Evolutionary conservation across 495 filamentous ascomycete species (phyloP), one percentile per base, ranked within the genome.

Genomic region (Penicillium nucicola): DNA sequence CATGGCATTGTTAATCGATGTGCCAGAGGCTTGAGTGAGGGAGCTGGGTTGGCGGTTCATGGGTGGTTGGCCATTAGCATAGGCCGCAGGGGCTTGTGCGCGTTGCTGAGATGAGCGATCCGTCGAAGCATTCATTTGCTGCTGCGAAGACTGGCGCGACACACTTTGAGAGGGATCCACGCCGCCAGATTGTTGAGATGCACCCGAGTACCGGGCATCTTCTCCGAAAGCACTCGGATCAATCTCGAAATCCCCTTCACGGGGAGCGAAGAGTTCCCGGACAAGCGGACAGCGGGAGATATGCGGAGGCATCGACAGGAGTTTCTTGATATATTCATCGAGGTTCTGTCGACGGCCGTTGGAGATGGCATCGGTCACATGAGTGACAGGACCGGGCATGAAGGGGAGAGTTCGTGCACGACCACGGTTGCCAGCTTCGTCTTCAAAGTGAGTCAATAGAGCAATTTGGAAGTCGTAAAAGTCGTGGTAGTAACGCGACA

Each of bases 401-500:
- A 92, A 98, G n/a, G 93, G 93, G 6, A 98, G 67, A 13, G 87
- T 88, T 25, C 93, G 84, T 45, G 86, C 83, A 55, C 85, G 84
- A 34, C 82, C 81, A 41, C 82, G 83, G 45, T 88, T 87, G 18
- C 93, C 92, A 22, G 93, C 92, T 62, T 97, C 95, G 13, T 88
- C 84, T 31, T 93, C 92, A 63, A 96, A 97, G 57, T 95, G 89
- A 34, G 89, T 92, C 37, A 98, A 77, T 5, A 98, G 85, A 14
- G 88, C 85, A 64, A 97, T 97, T 67, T 98, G 93, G 70, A 97
- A 95, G 63, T 97, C 93, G 68, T 97, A 98, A 65, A 98, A 98
- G 66, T 98, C 95, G 63, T 96, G 89, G 61, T 98, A 98, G 61
- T 91, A 93, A 41, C 93, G 82, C 42, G 88, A 90, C 36, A 98